Percentiles rank a stretch among this genome's conserved stretches.
Conservation (phyloP, 208 protist genomes). For the Trypanosoma vivax region DNA sequence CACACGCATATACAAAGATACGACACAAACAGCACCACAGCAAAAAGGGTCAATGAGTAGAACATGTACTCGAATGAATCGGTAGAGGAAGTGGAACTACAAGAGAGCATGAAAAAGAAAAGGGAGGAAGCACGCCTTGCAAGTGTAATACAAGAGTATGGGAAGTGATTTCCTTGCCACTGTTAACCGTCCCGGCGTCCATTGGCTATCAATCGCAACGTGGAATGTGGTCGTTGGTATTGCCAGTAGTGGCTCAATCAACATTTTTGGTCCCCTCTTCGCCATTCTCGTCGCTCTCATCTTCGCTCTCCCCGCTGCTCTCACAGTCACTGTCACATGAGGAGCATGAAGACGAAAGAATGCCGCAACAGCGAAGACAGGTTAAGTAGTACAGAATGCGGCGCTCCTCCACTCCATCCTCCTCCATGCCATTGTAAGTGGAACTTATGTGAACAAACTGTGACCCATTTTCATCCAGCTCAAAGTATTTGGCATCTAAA, state of each 20-base stretch:
- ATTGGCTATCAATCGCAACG: no score
- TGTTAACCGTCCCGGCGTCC: no score
- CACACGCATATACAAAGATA: no score
- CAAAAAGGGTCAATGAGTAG: no score
- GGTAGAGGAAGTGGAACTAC: no score
- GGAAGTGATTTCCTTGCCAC: no score
- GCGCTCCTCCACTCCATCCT: constrained; percentile 42
- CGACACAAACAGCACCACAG: no score
- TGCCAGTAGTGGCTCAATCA: background rate
- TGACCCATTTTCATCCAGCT: constrained; percentile 45
- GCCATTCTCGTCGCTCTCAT: constrained; percentile 11
- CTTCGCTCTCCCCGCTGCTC: constrained; percentile 1
- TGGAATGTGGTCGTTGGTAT: background rate
- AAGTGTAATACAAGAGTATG: no score
- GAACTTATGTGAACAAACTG: constrained; percentile 53
- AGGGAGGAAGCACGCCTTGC: no score
- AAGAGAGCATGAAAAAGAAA: no score
- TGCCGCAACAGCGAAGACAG: constrained; percentile 67
- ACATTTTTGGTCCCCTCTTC: background rate
- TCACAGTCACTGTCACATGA: constrained; percentile 9
- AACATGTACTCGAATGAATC: no score
- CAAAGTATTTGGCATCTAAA: constrained; percentile 68
- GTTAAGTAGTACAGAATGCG: constrained; percentile 79
- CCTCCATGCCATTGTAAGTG: constrained; percentile 70
- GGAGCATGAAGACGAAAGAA: constrained; percentile 50